A percentile compares a stretch with the other conserved stretches of the same genome.
Conservation (phyloP, 176 grass and related monocot genomes). For the Tillandsia leiboldiana region DNA sequence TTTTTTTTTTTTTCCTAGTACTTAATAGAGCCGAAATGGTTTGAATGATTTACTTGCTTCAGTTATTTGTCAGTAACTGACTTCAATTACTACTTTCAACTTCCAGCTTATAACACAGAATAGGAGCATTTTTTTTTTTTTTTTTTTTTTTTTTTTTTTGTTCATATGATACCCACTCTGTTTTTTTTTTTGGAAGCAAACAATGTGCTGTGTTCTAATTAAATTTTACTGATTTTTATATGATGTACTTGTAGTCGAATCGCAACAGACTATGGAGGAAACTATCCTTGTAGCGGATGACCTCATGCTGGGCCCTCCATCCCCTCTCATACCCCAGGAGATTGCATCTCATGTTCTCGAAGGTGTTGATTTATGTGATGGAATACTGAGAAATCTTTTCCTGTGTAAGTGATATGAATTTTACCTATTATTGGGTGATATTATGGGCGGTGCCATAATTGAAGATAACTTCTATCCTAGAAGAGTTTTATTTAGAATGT, state of each 20-base stretch:
- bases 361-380: slow-evolving; percentile 85
- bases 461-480: neutral
- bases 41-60: too few relatives aligned
- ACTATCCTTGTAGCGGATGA: slow-evolving; percentile 86
- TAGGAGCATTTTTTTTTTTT: too few relatives aligned
- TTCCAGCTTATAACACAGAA: too few relatives aligned
- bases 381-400: slow-evolving; percentile 85
- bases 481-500: neutral
- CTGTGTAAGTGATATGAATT: slow-evolving; percentile 51
- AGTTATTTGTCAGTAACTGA: too few relatives aligned
- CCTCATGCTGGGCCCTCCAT: slow-evolving; percentile 81
- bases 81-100: too few relatives aligned
- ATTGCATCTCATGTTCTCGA: slow-evolving; percentile 91
- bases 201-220: neutral
- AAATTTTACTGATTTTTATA: neutral
- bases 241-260: slow-evolving; percentile 48
- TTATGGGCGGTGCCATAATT: neutral
- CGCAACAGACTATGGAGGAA: slow-evolving; percentile 83
- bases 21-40: too few relatives aligned
- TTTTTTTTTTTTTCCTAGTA: too few relatives aligned
- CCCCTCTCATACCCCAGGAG: slow-evolving; percentile 73
- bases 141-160: too few relatives aligned
- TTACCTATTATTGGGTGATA: neutral
- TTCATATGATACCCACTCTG: too few relatives aligned
- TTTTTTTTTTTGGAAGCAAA: too few relatives aligned